Evolutionary conservation across 345 rosid species (phyloP).

Genomic region (Physaria fendleri): DNA sequence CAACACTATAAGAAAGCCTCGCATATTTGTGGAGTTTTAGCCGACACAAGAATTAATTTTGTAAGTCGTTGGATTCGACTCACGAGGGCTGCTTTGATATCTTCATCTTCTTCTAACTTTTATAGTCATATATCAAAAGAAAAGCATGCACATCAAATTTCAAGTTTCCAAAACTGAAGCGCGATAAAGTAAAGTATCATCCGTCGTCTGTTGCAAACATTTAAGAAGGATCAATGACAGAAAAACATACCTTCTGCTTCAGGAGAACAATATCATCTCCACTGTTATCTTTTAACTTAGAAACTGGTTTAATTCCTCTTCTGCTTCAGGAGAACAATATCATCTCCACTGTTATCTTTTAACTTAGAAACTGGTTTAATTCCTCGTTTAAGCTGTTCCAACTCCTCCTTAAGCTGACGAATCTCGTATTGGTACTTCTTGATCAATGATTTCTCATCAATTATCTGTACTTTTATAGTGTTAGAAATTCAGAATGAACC

Average conservation of each 20-base stretch:
- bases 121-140: conserved; percentile 18
- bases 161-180: neutral
- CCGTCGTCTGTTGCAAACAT: too few species aligned
- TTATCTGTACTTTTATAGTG: conserved; percentile 52
- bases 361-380: conserved; percentile 64
- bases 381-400: conserved; percentile 83
- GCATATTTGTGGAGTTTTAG: conserved; percentile 77
- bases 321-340: conserved; percentile 80
- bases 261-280: conserved; percentile 79
- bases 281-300: conserved; percentile 53
- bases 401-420: conserved; percentile 81
- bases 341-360: conserved; percentile 60
- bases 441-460: conserved; percentile 96
- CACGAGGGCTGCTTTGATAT: conserved; percentile 94
- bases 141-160: neutral
- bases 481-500: conserved; percentile 13
- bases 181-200: too few species aligned
- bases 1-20: conserved; percentile 57
- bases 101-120: conserved; percentile 98
- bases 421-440: conserved; percentile 97
- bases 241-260: conserved; percentile 95
- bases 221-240: too few species aligned
- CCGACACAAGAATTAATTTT: conserved; percentile 90
- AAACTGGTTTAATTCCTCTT: conserved; percentile 77
- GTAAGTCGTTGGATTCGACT: conserved; percentile 93